Percentiles rank a stretch among this genome's conserved stretches.
These are phyloP conservation scores for Penicillium sp. DNA, from an alignment of 2,329 filamentous ascomycete species.

Conservation along the genomic window DNA sequence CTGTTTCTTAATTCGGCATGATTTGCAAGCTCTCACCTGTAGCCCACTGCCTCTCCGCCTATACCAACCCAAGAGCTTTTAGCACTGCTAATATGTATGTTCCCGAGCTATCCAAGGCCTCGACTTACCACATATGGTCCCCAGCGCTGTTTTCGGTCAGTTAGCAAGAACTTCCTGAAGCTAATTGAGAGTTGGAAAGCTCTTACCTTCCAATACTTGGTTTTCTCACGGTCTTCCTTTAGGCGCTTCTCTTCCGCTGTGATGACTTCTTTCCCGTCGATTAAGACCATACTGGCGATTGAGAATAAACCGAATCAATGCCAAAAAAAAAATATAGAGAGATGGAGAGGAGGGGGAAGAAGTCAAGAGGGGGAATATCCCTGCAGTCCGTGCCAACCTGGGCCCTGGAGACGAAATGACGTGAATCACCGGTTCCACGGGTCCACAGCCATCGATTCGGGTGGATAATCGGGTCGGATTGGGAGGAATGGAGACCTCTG, in stretches of 20 bases:
- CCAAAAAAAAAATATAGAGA: background rate
- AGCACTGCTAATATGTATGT: background rate
- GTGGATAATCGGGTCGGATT: background rate
- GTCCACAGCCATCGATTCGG: background rate
- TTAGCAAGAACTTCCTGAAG: background rate
- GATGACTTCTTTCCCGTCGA: conserved; percentile 82
- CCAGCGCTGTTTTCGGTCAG: conserved; percentile 52
- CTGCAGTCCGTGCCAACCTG: conserved; percentile 1
- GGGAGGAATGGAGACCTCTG: background rate
- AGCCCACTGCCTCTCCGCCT: conserved; percentile 88
- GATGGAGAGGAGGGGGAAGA: background rate
- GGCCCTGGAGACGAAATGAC: background rate
- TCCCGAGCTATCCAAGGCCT: background rate
- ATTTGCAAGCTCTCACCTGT: conserved; percentile 57
- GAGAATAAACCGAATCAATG: background rate
- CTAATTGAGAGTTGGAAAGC: background rate
- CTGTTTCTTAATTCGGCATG: background rate
- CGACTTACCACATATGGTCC: conserved; percentile 69
- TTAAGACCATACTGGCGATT: conserved; percentile 71
- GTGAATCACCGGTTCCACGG: background rate
- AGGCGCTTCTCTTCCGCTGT: conserved; percentile 88
- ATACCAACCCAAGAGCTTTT: background rate
- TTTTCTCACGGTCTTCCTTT: conserved; percentile 76
- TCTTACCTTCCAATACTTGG: conserved; percentile 89
- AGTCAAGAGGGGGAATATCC: background rate